Conservation (phyloP, 257 asterid genomes). For the Solanum commersonii region DNA sequence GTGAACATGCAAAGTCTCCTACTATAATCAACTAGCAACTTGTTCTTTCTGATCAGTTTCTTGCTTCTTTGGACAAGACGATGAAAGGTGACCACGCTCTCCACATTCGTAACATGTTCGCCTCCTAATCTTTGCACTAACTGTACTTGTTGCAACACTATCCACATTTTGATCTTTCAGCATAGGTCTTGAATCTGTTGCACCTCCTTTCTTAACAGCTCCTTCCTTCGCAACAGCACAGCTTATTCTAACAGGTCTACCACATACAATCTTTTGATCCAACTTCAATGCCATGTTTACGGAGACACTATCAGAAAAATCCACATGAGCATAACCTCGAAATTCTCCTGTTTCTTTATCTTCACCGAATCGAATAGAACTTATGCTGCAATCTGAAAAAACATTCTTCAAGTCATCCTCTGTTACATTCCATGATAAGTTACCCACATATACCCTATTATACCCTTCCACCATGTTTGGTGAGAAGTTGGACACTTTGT, state of each 20-base stretch:
- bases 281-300: slow-evolving; percentile 51
- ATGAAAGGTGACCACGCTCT: slow-evolving; percentile 74
- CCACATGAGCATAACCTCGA: slow-evolving; percentile 82
- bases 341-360: slow-evolving; percentile 84
- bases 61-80: slow-evolving; percentile 59
- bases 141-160: slow-evolving; percentile 10
- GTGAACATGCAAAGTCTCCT: neutral
- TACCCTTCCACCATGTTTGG: slow-evolving; percentile 70
- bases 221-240: slow-evolving; percentile 65
- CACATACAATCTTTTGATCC: slow-evolving; percentile 65
- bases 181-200: slow-evolving; percentile 8
- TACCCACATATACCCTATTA: slow-evolving; percentile 78
- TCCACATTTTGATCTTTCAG: slow-evolving; percentile 3
- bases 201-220: slow-evolving; percentile 28
- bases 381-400: slow-evolving; percentile 43
- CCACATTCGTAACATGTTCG: slow-evolving; percentile 87
- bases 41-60: slow-evolving; percentile 25
- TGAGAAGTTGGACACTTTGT: slow-evolving; percentile 42
- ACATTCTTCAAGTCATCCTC: slow-evolving; percentile 64
- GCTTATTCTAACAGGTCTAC: slow-evolving; percentile 72
- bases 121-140: slow-evolving; percentile 64
- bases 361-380: slow-evolving; percentile 69
- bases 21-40: slow-evolving; percentile 13
- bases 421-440: slow-evolving; percentile 78
- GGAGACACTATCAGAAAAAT: slow-evolving; percentile 57